Evolutionary conservation across 164 flowering plant genomes (phyloP).

Genomic region (Kingdonia uniflora): DNA sequence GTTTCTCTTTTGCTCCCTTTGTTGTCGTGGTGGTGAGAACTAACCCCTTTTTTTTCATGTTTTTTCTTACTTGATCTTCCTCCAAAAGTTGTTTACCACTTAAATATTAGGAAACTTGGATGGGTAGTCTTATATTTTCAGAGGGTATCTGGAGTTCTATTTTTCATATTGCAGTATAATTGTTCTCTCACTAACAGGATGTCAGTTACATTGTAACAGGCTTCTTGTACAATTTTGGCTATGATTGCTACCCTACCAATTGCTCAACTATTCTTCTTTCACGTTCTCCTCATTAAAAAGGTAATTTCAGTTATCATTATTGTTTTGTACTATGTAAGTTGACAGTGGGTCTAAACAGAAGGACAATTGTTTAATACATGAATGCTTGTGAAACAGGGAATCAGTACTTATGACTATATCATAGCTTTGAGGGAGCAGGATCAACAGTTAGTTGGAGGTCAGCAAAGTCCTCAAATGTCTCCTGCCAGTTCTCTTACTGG

Average conservation of each 20-base stretch:
- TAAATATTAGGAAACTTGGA: not conserved
- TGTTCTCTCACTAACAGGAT: slow-evolving; percentile 6
- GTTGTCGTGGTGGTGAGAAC: slow-evolving; percentile 81
- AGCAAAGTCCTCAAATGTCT: slow-evolving; percentile 96
- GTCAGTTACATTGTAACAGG: slow-evolving; percentile 32
- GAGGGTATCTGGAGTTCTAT: no score
- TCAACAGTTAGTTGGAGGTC: slow-evolving; percentile 66
- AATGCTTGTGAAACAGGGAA: slow-evolving; percentile 44
- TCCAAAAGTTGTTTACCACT: not conserved
- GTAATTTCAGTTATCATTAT: slow-evolving; percentile 16
- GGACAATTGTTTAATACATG: not conserved
- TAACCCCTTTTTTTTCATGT: not conserved
- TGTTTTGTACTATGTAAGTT: not conserved
- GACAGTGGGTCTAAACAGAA: not conserved
- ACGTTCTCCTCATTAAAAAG: slow-evolving; percentile 94
- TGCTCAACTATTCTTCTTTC: slow-evolving; percentile 96
- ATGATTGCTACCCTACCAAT: slow-evolving; percentile 93
- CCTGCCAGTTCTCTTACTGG: slow-evolving; percentile 88
- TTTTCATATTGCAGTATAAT: no score
- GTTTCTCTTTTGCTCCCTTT: slow-evolving; percentile 86
- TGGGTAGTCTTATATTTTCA: not conserved
- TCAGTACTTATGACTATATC: slow-evolving; percentile 95
- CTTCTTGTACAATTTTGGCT: slow-evolving; percentile 82
- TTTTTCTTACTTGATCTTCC: not conserved
- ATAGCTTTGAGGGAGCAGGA: slow-evolving; percentile 96